Evolutionary conservation across 228 moss, liverwort and hornwort genomes (phyloP).

Genomic region (Sphagnum fallax): DNA sequence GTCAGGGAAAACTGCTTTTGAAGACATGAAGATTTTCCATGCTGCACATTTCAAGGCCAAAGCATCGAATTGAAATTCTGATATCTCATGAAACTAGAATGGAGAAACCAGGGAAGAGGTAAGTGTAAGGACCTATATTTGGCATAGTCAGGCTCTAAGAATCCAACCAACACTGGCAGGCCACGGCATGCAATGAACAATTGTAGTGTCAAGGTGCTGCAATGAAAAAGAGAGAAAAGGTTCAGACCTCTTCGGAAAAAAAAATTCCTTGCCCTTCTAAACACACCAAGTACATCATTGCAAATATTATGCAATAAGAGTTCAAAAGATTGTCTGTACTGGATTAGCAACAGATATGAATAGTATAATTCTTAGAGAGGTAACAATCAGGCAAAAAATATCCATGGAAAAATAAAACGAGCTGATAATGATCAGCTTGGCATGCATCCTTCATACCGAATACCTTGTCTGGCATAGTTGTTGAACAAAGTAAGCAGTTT

Average conservation of each 20-base stretch:
- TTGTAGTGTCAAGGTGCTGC: slow-evolving; percentile 84
- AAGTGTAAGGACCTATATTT: slow-evolving; percentile 54
- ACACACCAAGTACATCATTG: not conserved
- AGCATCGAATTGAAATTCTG: too few relatives aligned
- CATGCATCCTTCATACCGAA: not conserved
- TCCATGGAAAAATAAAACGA: too few relatives aligned
- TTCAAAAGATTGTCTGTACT: too few relatives aligned
- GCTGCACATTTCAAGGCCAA: too few relatives aligned
- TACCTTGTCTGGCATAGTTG: slow-evolving; percentile 91
- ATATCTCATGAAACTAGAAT: not conserved
- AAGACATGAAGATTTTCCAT: too few relatives aligned
- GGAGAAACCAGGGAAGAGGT: not conserved
- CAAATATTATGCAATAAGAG: not conserved
- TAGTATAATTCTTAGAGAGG: too few relatives aligned
- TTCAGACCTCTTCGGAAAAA: not conserved
- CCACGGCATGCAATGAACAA: slow-evolving; percentile 98
- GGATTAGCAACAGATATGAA: too few relatives aligned
- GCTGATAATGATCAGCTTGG: too few relatives aligned
- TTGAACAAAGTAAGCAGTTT: slow-evolving; percentile 74
- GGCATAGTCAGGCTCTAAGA: slow-evolving; percentile 85
- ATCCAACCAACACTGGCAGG: slow-evolving; percentile 85
- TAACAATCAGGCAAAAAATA: too few relatives aligned
- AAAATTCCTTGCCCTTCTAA: not conserved
- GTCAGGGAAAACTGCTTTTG: too few relatives aligned
- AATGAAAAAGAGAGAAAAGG: slow-evolving; percentile 7